Base-by-base conservation (phyloP, 768 basidiomycete species). In the Tulasnella calospora region DNA sequence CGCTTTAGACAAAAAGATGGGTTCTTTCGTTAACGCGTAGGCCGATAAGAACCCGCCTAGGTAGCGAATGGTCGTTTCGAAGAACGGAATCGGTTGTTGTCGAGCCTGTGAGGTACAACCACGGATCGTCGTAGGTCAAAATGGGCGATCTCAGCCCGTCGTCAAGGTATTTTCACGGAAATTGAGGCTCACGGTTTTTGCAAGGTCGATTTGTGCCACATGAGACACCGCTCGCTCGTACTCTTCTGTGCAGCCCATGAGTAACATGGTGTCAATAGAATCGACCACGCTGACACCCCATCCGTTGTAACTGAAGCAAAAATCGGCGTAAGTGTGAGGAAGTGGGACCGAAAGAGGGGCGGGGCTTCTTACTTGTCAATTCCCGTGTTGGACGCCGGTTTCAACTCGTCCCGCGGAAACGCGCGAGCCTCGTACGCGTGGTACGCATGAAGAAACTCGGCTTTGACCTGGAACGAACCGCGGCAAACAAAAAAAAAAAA, bases 11-110 rank as follows among this genome's bases (percentile, higher is more conserved):
- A 86, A 82, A 77, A 84, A 85, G 40, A 86, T 78, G 6, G 79
- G 69, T 19, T 85, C 83, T 5, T 83, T 84, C 3, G 85, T 83
- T 13, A 88, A 83, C 70, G 86, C 84, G 80, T 86, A 85, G 0
- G 87, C 86, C 9, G 86, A 85, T 0, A 88, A 82, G 3, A 88
- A 82, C 3, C 87, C 87, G 23, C 87, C 87, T 3, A 88, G 84
- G 70, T 87, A 84, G n/a, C 87, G 85, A 36, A 88, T 88, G 17
- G 86, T 86, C n/a, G 86, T 87, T 85, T 87, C 82, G 74, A 82
- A 82, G 78, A 82, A 82, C 3, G 81, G 81, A 73, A 79, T 44
- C 15, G 38, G 27, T 6, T 46, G 3, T 1, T 21, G 27, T 71
- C 79, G 41, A 9, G 23, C 44, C 27, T 73, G 36, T 44, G 9